A percentile compares a stretch with the other conserved stretches of the same genome.
phyloP scores from a whole-genome alignment of 2,329 filamentous ascomycete genomes.

The Apiospora hydei region DNA sequence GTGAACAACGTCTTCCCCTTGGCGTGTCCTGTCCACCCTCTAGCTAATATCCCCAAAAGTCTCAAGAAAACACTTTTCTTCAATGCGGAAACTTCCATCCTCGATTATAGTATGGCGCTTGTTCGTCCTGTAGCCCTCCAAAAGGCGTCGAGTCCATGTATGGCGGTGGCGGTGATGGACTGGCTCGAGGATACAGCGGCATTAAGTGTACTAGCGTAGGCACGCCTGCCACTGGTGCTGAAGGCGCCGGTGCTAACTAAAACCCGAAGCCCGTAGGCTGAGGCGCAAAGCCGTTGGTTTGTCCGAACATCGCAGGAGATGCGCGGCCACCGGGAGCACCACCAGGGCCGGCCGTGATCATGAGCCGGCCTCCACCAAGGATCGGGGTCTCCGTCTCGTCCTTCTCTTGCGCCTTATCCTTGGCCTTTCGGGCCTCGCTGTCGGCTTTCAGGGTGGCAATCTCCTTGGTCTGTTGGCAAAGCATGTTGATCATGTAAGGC shows the following conservation, averaged over 20 bases:
- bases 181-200: background rate
- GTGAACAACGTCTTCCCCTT: background rate
- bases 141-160: background rate
- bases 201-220: background rate
- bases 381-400: conserved; percentile 95
- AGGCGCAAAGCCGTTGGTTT: conserved; percentile 87
- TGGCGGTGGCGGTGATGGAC: background rate
- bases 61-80: conserved; percentile 20
- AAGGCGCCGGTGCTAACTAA: conserved; percentile 46
- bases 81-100: background rate
- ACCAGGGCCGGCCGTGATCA: conserved; percentile 91
- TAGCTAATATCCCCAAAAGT: background rate
- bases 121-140: background rate
- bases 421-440: conserved; percentile 90
- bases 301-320: conserved; percentile 74
- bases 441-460: conserved; percentile 89
- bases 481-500: conserved; percentile 99
- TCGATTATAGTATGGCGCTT: background rate
- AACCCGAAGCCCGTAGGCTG: conserved; percentile 83
- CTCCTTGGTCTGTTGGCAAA: conserved; percentile 87
- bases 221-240: conserved; percentile 25
- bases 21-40: conserved; percentile 14
- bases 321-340: conserved; percentile 52
- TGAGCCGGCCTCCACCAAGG: conserved; percentile 84
- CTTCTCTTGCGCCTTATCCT: conserved; percentile 76